These are phyloP conservation scores for Dictyostelium firmibasis DNA, from an alignment of 78 protist genomes.

Conservation along the genomic window DNA sequence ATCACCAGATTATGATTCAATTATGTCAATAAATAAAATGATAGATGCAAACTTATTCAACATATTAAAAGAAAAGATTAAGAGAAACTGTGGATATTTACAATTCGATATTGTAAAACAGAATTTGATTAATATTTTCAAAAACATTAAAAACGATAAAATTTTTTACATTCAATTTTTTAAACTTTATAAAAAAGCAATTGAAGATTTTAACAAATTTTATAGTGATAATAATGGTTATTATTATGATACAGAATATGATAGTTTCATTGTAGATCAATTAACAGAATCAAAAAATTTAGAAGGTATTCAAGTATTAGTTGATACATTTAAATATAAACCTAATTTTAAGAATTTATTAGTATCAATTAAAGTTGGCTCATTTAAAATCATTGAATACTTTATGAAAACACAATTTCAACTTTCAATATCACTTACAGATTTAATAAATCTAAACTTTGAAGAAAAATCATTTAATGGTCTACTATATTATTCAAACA, in stretches of 20 bases:
- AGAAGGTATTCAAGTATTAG: background rate
- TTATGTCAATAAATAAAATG: background rate
- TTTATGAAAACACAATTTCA: background rate
- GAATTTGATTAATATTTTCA: too few species aligned
- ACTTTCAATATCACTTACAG: background rate
- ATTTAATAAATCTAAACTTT: too few species aligned
- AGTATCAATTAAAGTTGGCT: background rate
- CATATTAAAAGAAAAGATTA: background rate
- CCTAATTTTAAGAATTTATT: background rate
- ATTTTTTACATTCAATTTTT: background rate
- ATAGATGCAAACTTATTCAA: background rate
- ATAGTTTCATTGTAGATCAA: background rate
- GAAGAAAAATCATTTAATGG: background rate
- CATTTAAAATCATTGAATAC: background rate
- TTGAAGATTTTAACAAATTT: too few species aligned
- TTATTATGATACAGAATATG: background rate
- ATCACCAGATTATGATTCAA: background rate
- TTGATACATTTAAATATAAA: background rate
- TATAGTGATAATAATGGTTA: background rate
- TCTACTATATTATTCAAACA: background rate
- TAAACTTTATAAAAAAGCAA: background rate
- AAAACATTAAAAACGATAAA: background rate
- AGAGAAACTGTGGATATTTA: background rate
- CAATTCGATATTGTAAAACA: background rate
- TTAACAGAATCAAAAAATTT: background rate